phyloP scores from a whole-genome alignment of 2,329 filamentous ascomycete species.

The Penicillium corylophilum region DNA sequence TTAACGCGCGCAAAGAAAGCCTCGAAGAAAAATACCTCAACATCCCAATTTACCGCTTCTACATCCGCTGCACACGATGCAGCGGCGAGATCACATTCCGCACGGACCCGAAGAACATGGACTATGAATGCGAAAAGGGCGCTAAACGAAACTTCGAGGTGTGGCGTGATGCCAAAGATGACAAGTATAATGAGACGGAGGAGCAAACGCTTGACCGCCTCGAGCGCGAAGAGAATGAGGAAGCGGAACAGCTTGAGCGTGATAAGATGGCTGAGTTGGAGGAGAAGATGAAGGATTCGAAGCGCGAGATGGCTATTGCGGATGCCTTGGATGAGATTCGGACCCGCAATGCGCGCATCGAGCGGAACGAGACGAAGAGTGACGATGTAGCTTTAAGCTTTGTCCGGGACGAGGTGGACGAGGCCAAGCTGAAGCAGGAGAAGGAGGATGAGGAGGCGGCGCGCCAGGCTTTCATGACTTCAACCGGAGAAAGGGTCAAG shows the following conservation, averaged over 20 bases:
- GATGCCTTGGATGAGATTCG: conserved; percentile 95
- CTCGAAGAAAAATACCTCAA: conserved; percentile 85
- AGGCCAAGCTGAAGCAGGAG: conserved; percentile 66
- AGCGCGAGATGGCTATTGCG: conserved; percentile 93
- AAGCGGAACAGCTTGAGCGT: conserved; percentile 65
- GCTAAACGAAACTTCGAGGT: conserved; percentile 92
- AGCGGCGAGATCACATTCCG: conserved; percentile 85
- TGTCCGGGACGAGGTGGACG: conserved; percentile 56
- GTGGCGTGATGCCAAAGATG: conserved; percentile 69
- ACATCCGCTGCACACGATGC: conserved; percentile 86
- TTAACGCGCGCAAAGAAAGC: conserved; percentile 92
- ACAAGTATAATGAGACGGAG: conserved; percentile 69
- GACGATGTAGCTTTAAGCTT: conserved; percentile 57
- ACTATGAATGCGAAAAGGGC: conserved; percentile 78
- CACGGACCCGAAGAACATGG: conserved; percentile 88
- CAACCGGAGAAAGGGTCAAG: conserved; percentile 55
- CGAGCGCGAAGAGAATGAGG: conserved; percentile 69
- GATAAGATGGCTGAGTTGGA: conserved; percentile 96
- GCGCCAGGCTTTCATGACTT: conserved; percentile 69
- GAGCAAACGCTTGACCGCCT: conserved; percentile 83
- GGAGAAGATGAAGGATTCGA: conserved; percentile 87
- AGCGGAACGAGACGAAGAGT: conserved; percentile 69
- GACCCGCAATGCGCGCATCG: conserved; percentile 83
- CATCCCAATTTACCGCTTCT: conserved; percentile 86
- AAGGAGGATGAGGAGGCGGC: conserved; percentile 82